phyloP scores from a whole-genome alignment of 371 early-diverging fungal genomes.

The Synchytrium microbalum region DNA sequence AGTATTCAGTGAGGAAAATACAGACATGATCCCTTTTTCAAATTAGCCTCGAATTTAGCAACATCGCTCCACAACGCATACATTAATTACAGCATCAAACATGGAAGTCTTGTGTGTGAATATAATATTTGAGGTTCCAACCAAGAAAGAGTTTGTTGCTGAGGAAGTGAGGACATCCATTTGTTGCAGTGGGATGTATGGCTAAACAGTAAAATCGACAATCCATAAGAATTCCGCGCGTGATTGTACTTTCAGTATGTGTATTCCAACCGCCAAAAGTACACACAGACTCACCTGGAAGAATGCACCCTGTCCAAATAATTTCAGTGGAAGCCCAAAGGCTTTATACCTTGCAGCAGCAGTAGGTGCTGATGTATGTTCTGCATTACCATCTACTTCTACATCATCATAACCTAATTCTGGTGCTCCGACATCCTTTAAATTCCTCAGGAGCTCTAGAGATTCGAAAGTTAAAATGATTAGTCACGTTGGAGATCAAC shows the following conservation, averaged over 20 bases:
- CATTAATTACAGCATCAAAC: slow-evolving; percentile 71
- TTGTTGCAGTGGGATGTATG: slow-evolving; percentile 78
- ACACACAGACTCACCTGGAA: slow-evolving; percentile 1
- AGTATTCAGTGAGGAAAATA: too few relatives aligned
- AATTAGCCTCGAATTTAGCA: too few relatives aligned
- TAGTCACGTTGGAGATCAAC: not conserved
- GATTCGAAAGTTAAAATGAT: not conserved
- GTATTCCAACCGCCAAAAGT: too few relatives aligned
- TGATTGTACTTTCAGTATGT: too few relatives aligned
- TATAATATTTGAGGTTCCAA: slow-evolving; percentile 74
- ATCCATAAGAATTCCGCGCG: too few relatives aligned
- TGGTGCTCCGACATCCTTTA: slow-evolving; percentile 61
- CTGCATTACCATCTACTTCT: slow-evolving; percentile 5
- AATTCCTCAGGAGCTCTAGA: slow-evolving; percentile 44
- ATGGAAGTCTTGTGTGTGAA: slow-evolving; percentile 62
- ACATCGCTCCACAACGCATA: slow-evolving; percentile 32
- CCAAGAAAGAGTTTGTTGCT: slow-evolving; percentile 58
- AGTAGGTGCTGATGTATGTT: slow-evolving; percentile 11
- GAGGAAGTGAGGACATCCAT: slow-evolving; percentile 63
- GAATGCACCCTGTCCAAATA: slow-evolving; percentile 57
- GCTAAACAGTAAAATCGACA: too few relatives aligned
- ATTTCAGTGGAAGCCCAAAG: slow-evolving; percentile 59
- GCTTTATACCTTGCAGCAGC: slow-evolving; percentile 27
- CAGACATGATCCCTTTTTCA: not conserved
- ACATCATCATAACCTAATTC: too few relatives aligned